phyloP scores from a whole-genome alignment of 257 asterid genomes.

The Gentiana macrophylla region DNA sequence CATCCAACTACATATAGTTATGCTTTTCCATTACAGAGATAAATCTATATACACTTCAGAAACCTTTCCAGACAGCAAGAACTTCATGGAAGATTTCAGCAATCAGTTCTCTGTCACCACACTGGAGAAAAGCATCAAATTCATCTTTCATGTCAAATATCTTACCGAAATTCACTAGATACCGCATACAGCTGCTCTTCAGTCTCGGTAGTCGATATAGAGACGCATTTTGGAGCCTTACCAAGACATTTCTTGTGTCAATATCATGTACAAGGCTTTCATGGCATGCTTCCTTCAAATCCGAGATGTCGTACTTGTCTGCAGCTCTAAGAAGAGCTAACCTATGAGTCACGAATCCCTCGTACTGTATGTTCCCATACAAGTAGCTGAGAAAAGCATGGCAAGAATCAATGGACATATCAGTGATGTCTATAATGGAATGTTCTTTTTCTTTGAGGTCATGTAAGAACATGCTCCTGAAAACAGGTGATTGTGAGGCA shows the following conservation, averaged over 20 bases:
- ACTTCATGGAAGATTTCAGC: conserved; percentile 61
- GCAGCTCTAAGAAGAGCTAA: conserved; percentile 78
- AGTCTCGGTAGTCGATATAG: conserved; percentile 59
- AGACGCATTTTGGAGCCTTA: conserved; percentile 78
- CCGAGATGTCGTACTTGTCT: conserved; percentile 65
- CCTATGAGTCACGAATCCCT: conserved; percentile 55
- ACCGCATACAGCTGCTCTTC: conserved; percentile 61
- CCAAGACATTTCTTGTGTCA: conserved; percentile 60
- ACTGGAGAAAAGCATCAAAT: conserved; percentile 45
- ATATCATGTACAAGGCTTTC: conserved; percentile 75
- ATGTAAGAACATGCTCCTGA: conserved; percentile 88
- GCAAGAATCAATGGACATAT: conserved; percentile 81
- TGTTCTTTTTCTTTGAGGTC: conserved; percentile 75
- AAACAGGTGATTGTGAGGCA: conserved; percentile 84
- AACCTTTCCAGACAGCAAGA: conserved; percentile 82
- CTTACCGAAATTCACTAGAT: conserved; percentile 86
- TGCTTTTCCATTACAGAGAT: background rate
- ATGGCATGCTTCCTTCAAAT: conserved; percentile 76
- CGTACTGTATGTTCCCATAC: conserved; percentile 49
- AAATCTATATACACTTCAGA: conserved; percentile 24
- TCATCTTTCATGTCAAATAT: conserved; percentile 64
- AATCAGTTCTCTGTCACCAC: conserved; percentile 67
- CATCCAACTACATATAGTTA: background rate
- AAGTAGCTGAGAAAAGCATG: conserved; percentile 65
- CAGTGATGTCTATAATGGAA: conserved; percentile 57